Evolutionary conservation across 2,329 filamentous ascomycete genomes (phyloP), one percentile per base, ranked within the genome.

Genomic region (Penicillium brasilianum): DNA sequence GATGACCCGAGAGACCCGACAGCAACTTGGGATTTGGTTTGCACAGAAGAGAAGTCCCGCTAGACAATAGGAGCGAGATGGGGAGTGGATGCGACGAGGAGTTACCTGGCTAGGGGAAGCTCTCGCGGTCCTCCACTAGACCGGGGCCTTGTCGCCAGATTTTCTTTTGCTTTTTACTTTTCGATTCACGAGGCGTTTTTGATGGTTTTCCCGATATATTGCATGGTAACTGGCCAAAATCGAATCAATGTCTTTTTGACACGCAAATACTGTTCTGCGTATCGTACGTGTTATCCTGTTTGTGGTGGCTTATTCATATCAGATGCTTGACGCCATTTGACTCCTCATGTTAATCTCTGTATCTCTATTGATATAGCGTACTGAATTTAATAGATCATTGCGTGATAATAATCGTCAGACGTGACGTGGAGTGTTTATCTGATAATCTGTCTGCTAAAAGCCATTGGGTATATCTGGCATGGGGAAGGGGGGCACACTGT

Each of bases 141-240:
- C 20, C 20, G 4, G 16, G 18, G 16, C 16, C 34, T 53, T 56
- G 52, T 62, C 39, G 44, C 54, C 52, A 37, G 58, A 44, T 59
- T 59, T 52, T 28, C 25, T 50, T 46, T 63, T 55, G 50, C 34
- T 54, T 57, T 22, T 28, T 55, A 46, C 39, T 63, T 43, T 49
- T 53, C 41, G 46, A 55, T 60, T 61, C 64, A 66, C 50, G 59
- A 64, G 64, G 65, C 65, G 65, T 67, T 67, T 58, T 55, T 55
- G 53, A 62, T 62, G 59, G 60, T 64, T 51, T 53, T 62, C 64
- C 59, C 59, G 55, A 57, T 55, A 59, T 63, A 59, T 64, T 68
- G 66, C 63, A 66, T 68, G 63, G 55, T 59, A 58, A 59, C 59
- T 59, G 59, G 60, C 63, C 61, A 50, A 66, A 65, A 62, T 62